Percentiles rank a stretch among this genome's conserved stretches.
phyloP scores from a whole-genome alignment of 305 asterid genomes.

The Vinca major region DNA sequence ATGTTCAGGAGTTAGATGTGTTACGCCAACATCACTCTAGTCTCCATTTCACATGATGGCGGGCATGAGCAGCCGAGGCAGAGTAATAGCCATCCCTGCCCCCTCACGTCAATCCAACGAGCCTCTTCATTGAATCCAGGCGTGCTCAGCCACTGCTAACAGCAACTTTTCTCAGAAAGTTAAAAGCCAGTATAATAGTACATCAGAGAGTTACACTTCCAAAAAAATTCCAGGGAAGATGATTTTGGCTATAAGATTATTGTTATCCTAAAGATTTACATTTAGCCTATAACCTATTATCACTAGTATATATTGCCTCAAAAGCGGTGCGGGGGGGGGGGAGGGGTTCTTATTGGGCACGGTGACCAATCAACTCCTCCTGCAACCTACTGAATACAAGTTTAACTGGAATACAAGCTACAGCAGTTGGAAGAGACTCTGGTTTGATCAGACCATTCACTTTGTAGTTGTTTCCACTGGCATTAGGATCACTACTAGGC shows the following conservation, averaged over 20 bases:
- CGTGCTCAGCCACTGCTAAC: not conserved
- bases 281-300: conserved; percentile 29
- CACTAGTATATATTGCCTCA: conserved; percentile 25
- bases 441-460: conserved; percentile 46
- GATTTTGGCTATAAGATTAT: conserved; percentile 23
- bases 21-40: no score
- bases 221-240: not conserved
- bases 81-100: no score
- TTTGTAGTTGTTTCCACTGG: conserved; percentile 21
- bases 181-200: not conserved
- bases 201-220: not conserved
- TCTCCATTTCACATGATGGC: no score
- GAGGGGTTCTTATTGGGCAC: conserved; percentile 22
- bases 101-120: no score
- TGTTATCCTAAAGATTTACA: conserved; percentile 57
- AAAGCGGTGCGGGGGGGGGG: not conserved
- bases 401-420: conserved; percentile 89
- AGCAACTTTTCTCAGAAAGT: conserved; percentile 9
- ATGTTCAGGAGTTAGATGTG: no score
- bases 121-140: no score
- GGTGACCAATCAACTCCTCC: conserved; percentile 68
- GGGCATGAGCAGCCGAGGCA: no score
- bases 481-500: conserved; percentile 27
- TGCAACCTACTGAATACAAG: conserved; percentile 84
- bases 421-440: conserved; percentile 29